phyloP scores from a whole-genome alignment of 345 rosid species.

The Dovyalis caffra region DNA sequence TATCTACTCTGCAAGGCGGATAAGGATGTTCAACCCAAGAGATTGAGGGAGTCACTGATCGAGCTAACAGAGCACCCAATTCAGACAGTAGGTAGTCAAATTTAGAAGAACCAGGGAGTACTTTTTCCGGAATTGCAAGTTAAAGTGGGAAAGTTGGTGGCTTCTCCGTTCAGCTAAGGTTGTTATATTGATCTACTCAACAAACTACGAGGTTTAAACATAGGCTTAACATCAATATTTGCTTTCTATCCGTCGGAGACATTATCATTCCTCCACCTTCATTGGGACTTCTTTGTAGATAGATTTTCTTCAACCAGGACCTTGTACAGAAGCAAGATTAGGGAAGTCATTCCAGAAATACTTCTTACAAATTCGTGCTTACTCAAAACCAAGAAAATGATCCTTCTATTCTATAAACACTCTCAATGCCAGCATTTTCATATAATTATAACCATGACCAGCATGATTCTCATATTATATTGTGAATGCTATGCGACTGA shows the following conservation, averaged over 20 bases:
- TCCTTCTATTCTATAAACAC: not conserved
- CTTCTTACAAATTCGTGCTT: not conserved
- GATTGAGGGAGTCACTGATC: slow-evolving; percentile 36
- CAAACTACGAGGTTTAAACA: not conserved
- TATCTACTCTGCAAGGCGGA: slow-evolving; percentile 22
- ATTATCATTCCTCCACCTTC: not conserved
- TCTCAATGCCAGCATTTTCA: not conserved
- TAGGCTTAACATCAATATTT: not conserved
- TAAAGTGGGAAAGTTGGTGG: not conserved
- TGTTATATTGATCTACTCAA: not conserved
- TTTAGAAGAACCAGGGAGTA: not conserved
- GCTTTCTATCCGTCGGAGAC: not conserved
- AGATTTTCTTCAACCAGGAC: not conserved
- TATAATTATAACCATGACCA: not conserved
- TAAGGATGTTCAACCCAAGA: slow-evolving; percentile 33
- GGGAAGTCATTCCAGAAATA: not conserved
- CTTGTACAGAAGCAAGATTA: not conserved
- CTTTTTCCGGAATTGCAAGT: not conserved
- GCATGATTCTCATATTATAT: too few species aligned
- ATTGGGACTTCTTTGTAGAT: not conserved
- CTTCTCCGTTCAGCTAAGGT: not conserved
- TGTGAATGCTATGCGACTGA: too few species aligned
- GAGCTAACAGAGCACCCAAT: slow-evolving; percentile 19
- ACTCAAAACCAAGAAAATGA: not conserved
- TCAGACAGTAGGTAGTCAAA: not conserved